phyloP scores from a whole-genome alignment of 2,329 filamentous ascomycete genomes.

The Rhytidhysteron rufulum region DNA sequence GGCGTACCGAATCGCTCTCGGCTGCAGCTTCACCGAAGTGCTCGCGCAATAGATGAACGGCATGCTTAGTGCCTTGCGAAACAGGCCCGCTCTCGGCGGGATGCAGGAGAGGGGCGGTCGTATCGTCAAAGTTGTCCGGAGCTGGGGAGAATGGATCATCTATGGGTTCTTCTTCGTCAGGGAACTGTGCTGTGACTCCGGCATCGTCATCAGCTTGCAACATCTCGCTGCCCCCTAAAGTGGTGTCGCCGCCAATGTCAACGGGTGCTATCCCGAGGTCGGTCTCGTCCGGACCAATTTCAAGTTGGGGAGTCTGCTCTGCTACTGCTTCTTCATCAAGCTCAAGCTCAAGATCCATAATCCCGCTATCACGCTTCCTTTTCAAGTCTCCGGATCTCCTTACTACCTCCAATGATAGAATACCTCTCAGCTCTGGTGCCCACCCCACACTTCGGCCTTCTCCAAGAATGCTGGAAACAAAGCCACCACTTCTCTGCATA shows the following conservation, averaged over 20 bases:
- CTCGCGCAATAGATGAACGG: slow-evolving; percentile 89
- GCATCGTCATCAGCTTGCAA: slow-evolving; percentile 26
- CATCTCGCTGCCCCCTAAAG: slow-evolving; percentile 22
- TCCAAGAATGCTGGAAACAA: slow-evolving; percentile 81
- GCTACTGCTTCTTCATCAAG: slow-evolving; percentile 43
- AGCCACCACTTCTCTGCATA: slow-evolving; percentile 86
- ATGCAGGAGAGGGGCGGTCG: slow-evolving; percentile 69
- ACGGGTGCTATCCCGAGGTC: slow-evolving; percentile 42
- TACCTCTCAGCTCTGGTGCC: slow-evolving; percentile 89
- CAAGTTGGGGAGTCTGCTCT: slow-evolving; percentile 66
- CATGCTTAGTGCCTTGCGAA: slow-evolving; percentile 88
- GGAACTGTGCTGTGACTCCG: slow-evolving; percentile 13
- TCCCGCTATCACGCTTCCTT: slow-evolving; percentile 86
- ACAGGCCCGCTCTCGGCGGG: slow-evolving; percentile 82
- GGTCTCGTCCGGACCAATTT: slow-evolving; percentile 50
- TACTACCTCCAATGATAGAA: slow-evolving; percentile 82
- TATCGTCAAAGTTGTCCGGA: slow-evolving; percentile 69
- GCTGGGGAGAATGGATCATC: slow-evolving; percentile 35
- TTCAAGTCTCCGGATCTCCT: slow-evolving; percentile 77
- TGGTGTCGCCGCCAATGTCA: slow-evolving; percentile 37
- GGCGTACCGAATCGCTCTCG: slow-evolving; percentile 64
- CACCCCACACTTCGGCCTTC: slow-evolving; percentile 74
- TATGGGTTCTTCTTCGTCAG: slow-evolving; percentile 21
- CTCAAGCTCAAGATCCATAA: slow-evolving; percentile 71
- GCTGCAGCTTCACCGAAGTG: slow-evolving; percentile 74